Evolutionary conservation across 805 yeast species (phyloP).

Genomic region (Aciculoconidium aculeatum): DNA sequence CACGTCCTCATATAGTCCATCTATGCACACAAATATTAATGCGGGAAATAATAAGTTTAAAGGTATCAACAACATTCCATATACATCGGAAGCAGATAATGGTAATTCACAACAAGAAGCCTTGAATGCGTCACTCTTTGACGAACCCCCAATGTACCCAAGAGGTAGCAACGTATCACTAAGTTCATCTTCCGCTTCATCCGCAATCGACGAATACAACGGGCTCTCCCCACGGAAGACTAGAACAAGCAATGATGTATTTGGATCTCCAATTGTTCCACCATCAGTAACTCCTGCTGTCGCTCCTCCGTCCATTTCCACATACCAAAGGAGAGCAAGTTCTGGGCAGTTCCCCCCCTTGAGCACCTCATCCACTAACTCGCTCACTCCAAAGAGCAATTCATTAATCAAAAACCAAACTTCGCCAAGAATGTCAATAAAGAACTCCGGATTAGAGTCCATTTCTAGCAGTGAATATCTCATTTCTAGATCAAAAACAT

Average conservation of each 20-base stretch:
- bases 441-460: conserved; percentile 5
- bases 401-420: conserved; percentile 1
- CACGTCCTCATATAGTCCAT: no score
- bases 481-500: conserved; percentile 7
- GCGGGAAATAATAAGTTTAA: no score
- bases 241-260: conserved; percentile 5
- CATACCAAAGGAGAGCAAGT: conserved; percentile 3
- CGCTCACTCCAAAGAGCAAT: conserved; percentile 3
- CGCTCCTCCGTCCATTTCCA: no score
- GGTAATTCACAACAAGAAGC: no score
- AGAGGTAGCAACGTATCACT: conserved; percentile 6
- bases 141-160: conserved; percentile 3
- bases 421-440: conserved; percentile 5
- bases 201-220: conserved; percentile 5
- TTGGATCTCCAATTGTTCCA: conserved; percentile 5
- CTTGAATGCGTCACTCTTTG: no score
- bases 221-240: conserved; percentile 1
- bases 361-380: conserved; percentile 4
- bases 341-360: conserved; percentile 4
- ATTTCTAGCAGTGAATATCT: conserved; percentile 4
- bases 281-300: conserved; percentile 1
- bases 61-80: no score
- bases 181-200: conserved; percentile 6
- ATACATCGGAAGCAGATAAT: conserved; percentile 14
- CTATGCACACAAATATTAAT: no score